Evolutionary conservation across 441 rosid genomes (phyloP), one percentile per base, ranked within the genome.

Genomic region (Pelargonium fulgidum): DNA sequence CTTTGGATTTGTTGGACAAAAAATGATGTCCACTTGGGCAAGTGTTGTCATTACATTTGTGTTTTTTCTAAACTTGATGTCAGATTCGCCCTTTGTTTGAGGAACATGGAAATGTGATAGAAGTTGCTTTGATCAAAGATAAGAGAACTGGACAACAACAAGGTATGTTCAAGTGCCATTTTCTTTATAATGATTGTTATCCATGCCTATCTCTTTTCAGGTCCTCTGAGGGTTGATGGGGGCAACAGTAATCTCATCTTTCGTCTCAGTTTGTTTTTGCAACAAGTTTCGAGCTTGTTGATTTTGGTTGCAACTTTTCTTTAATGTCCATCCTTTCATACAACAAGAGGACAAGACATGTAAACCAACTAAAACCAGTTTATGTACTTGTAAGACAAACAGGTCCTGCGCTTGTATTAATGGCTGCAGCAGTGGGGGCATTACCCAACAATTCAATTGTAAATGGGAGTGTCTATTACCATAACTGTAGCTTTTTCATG

Each of bases 91-190:
- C 96, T 41, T 73, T 85, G 67, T 95, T 95, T 78, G 97, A 92
- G 76, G 84, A 81, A 73, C 93, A 92, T 77, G 99, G 99, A 75
- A 79, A 84, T 68, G 99, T 95, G 73, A 72, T 90, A 47, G 99
- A 95, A 85, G 99, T 95, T 77, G 98, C 99, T 67, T 73, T 91
- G 81, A 90, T 95, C 81, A 95, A 85, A 80, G 99, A 95, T 78
- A 95, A 91, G 84, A 88, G 85, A 82, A 92, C 99, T 33, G 99
- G 98, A 58, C 98, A 86, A 71, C 99, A 89, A 73, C 98, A 90
- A 89, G 98, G 98, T 95, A 88, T 67, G 87, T 72, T 71, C 69
- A 14, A 65, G 70, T 78, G 66, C 76, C 72, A 66, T 84, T 81
- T 82, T 76, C 65, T 39, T 67, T 81, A 68, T 73, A 79, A 75